These are phyloP conservation scores for Talaromyces sp. DNA, from an alignment of 2,329 filamentous ascomycete species.

Conservation along the genomic window DNA sequence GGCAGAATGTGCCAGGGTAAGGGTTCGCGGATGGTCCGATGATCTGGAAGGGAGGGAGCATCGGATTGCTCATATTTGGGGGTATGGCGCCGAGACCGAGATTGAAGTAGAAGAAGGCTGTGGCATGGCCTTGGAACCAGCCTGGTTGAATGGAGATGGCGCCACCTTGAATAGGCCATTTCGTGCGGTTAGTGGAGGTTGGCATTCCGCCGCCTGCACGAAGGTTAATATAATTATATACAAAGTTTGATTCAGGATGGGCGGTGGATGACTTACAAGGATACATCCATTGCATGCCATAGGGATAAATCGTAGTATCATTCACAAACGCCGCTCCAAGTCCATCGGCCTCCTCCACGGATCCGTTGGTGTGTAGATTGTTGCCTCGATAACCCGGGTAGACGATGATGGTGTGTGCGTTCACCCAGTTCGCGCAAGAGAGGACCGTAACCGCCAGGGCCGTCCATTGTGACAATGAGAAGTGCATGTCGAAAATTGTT, in stretches of 20 bases:
- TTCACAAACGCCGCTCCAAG: slow-evolving; percentile 48
- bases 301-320: slow-evolving; percentile 60
- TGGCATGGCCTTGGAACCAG: slow-evolving; percentile 87
- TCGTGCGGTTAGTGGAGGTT: slow-evolving; percentile 76
- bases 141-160: slow-evolving; percentile 89
- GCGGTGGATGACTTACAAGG: slow-evolving; percentile 66
- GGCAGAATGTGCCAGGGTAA: slow-evolving; percentile 84
- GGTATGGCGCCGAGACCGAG: slow-evolving; percentile 80
- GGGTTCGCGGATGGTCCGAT: slow-evolving; percentile 74
- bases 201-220: slow-evolving; percentile 74
- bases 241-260: not conserved
- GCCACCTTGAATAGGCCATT: slow-evolving; percentile 84
- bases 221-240: not conserved
- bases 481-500: slow-evolving; percentile 11
- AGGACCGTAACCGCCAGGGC: slow-evolving; percentile 14
- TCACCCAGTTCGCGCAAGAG: slow-evolving; percentile 35
- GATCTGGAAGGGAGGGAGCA: slow-evolving; percentile 78
- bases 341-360: slow-evolving; percentile 44
- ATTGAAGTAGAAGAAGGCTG: slow-evolving; percentile 85
- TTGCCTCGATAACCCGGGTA: slow-evolving; percentile 87
- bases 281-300: slow-evolving; percentile 93
- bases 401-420: slow-evolving; percentile 71
- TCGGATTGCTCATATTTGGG: slow-evolving; percentile 79
- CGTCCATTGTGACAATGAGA: slow-evolving; percentile 18
- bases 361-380: slow-evolving; percentile 74